Base-by-base conservation (phyloP, 176 grass and related monocot species). In the Miscanthus lutarioriparius region DNA sequence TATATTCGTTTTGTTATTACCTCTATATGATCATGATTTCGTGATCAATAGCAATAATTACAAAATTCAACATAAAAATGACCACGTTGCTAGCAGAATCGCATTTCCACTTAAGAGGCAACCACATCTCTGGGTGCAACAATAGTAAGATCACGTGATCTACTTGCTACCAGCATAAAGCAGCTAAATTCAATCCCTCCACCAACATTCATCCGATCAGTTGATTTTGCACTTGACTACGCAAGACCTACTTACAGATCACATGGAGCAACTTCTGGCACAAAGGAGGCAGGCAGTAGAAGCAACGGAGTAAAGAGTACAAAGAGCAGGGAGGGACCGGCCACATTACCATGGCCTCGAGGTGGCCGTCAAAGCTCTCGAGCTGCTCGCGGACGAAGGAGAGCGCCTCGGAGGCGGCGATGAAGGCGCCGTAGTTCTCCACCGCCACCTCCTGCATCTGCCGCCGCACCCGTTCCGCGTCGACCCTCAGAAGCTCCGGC, bases 391-490 rank as follows among this genome's bases (percentile, higher is more conserved):
- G 88, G 30, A 99, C 93, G 80, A 99, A 96, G 65, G 97, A 96
- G 72, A 99, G 91, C 44, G 96, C 89, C 87, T 98, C 96, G 15
- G 96, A 90, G 0, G 96, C 96, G 40, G 96, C 89, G 56, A 98
- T 98, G 84, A 98, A 98, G 15, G 93, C 93, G 16, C 74, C 91
- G 83, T 98, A 99, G 85, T 99, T 99, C 75, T 95, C 93, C 63
- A 99, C 97, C 10, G 97, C 97, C 81, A 99, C 97, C 86, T 99
- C 97, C 87, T 99, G 97, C 97, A 99, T 99, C 90, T 99, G 97
- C 85, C 93, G 87, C 86, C 90, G 84, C 82, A 99, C 91, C 64
- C 97, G 90, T 88, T 99, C 97, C n/a, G 91, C 96, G 67, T 99
- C 96, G 81, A 99, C 93, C 82, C 91, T 90, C 72, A 99, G 86